phyloP scores from a whole-genome alignment of 2,329 filamentous ascomycete genomes.

The Ophiocordyceps camponoti-floridani region DNA sequence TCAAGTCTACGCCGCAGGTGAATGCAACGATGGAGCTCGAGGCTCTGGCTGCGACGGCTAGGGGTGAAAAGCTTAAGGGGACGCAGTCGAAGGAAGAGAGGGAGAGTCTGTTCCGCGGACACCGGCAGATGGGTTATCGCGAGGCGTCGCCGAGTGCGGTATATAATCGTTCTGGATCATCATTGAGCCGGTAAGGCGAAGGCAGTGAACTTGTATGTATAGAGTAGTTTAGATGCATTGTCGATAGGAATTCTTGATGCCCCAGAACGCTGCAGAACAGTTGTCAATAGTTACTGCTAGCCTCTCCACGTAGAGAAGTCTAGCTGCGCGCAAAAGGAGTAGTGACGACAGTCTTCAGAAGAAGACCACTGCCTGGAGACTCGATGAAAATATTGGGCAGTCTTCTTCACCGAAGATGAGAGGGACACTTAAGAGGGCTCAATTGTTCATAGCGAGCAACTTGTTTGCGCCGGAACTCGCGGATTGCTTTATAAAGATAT shows the following conservation, averaged over 20 bases:
- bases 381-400: no score
- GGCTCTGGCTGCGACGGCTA: not conserved
- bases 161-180: conserved; percentile 64
- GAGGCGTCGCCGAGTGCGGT: conserved; percentile 35
- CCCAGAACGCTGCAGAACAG: not conserved
- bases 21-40: not conserved
- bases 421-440: no score
- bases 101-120: not conserved
- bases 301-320: no score
- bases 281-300: no score
- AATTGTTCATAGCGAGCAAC: no score
- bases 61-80: not conserved
- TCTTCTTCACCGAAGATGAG: no score
- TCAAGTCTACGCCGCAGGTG: conserved; percentile 48
- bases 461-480: no score
- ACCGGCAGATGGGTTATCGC: not conserved
- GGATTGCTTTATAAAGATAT: no score
- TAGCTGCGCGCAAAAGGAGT: no score
- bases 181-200: not conserved
- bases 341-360: no score
- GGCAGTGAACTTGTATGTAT: not conserved
- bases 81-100: not conserved
- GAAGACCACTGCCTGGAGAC: no score
- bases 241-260: not conserved
- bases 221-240: not conserved